Evolutionary conservation across 1,139 yeast genomes (phyloP).

Genomic region (Wickerhamomyces sp.): DNA sequence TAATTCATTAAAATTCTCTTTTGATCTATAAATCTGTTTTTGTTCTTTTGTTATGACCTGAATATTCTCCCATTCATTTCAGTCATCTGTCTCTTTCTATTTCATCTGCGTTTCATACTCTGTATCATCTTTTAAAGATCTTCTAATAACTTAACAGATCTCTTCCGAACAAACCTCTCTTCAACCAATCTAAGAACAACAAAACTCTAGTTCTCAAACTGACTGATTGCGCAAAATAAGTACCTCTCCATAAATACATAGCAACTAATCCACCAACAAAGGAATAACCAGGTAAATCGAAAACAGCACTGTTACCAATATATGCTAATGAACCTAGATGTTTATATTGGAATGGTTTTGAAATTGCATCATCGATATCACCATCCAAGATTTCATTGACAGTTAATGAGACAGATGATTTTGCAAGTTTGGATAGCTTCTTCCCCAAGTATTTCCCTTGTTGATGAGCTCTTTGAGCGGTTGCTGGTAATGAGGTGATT

Average conservation of each 20-base stretch:
- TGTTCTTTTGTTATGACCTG: not conserved
- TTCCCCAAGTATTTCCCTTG: conserved; percentile 58
- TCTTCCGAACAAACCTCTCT: conserved; percentile 58
- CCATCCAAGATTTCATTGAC: conserved; percentile 39
- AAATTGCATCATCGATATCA: conserved; percentile 49
- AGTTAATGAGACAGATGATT: conserved; percentile 32
- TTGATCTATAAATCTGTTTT: not conserved
- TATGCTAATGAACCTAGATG: conserved; percentile 62
- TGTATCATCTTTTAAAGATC: conserved; percentile 1
- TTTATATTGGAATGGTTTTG: conserved; percentile 50
- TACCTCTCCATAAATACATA: conserved; percentile 64
- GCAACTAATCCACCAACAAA: conserved; percentile 57
- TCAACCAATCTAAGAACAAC: conserved; percentile 58
- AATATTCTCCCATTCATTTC: not conserved
- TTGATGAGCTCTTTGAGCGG: conserved; percentile 65
- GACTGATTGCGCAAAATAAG: conserved; percentile 59
- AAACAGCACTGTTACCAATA: conserved; percentile 61
- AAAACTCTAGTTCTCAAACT: conserved; percentile 53
- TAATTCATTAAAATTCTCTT: too few species aligned
- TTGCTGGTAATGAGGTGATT: conserved; percentile 61
- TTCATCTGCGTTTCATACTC: not conserved
- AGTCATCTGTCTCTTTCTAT: not conserved
- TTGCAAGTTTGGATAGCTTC: conserved; percentile 46
- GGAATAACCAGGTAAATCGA: conserved; percentile 53
- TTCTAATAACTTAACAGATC: conserved; percentile 39